Conservation (phyloP, 2,329 filamentous ascomycete genomes). For the Elsinoe ampelina region DNA sequence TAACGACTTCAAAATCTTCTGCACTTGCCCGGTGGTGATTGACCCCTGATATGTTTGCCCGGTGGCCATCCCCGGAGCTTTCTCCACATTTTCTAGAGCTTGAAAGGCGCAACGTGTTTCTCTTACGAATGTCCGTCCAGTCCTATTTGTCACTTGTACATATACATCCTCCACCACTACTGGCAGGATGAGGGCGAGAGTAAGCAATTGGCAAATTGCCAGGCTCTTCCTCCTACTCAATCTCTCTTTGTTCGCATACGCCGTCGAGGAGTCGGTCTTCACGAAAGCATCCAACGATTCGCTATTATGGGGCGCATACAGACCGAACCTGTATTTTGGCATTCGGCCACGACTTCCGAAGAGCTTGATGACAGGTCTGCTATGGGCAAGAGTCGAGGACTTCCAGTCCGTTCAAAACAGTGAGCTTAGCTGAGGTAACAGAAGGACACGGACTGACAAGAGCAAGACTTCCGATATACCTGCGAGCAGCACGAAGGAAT, state of each 20-base stretch:
- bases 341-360: constrained; percentile 72
- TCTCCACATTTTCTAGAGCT: constrained; percentile 8
- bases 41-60: neutral
- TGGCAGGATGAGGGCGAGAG: neutral
- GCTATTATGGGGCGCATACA: constrained; percentile 91
- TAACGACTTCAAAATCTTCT: neutral
- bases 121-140: neutral
- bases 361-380: constrained; percentile 69
- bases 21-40: too few species aligned
- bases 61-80: neutral
- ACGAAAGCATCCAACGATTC: constrained; percentile 60
- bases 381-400: constrained; percentile 82
- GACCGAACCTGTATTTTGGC: constrained; percentile 90
- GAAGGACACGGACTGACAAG: constrained; percentile 13
- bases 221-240: constrained; percentile 13
- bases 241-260: constrained; percentile 8
- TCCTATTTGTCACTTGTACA: neutral
- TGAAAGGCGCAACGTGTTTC: constrained; percentile 3
- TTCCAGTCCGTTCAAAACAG: constrained; percentile 67
- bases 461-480: constrained; percentile 73
- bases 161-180: neutral
- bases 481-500: constrained; percentile 94
- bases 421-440: constrained; percentile 37
- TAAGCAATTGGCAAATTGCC: constrained; percentile 14
- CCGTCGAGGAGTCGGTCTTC: constrained; percentile 23